Conservation (phyloP, 306 rosid species). For the Oemleria cerasiformis region DNA sequence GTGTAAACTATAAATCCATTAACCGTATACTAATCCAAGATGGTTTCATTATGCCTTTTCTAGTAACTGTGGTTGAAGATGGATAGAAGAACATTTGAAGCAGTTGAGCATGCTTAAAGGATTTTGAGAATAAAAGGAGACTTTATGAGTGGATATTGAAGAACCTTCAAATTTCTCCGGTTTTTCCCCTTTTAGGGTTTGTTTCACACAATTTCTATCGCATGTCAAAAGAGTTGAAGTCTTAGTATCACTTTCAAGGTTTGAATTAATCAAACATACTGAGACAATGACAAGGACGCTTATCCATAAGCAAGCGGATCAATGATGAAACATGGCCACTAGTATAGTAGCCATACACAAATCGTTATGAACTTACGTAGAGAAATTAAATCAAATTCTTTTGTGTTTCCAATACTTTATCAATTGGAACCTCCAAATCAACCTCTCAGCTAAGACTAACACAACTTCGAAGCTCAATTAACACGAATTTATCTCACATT, state of each 20-base stretch:
- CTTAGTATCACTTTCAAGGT: background rate
- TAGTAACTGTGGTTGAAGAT: too few species aligned
- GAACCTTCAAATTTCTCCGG: background rate
- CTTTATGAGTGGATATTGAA: background rate
- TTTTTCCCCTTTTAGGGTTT: background rate
- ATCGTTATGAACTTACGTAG: background rate
- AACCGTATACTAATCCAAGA: too few species aligned
- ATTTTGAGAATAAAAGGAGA: background rate
- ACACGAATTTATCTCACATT: background rate
- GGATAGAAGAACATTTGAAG: background rate
- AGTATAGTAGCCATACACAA: background rate
- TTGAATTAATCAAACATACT: background rate
- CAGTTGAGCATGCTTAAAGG: background rate
- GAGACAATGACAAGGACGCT: background rate
- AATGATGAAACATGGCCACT: background rate
- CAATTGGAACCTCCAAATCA: background rate
- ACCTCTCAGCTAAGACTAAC: constrained; percentile 11
- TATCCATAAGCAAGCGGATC: background rate
- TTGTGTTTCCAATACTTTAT: background rate
- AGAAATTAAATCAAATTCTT: background rate
- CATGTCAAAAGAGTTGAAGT: background rate
- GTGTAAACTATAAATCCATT: too few species aligned
- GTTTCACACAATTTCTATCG: background rate
- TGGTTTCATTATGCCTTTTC: too few species aligned
- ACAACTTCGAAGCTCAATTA: background rate